Conservation (phyloP, 2,329 filamentous ascomycete genomes). For the Fusarium irregulare region DNA sequence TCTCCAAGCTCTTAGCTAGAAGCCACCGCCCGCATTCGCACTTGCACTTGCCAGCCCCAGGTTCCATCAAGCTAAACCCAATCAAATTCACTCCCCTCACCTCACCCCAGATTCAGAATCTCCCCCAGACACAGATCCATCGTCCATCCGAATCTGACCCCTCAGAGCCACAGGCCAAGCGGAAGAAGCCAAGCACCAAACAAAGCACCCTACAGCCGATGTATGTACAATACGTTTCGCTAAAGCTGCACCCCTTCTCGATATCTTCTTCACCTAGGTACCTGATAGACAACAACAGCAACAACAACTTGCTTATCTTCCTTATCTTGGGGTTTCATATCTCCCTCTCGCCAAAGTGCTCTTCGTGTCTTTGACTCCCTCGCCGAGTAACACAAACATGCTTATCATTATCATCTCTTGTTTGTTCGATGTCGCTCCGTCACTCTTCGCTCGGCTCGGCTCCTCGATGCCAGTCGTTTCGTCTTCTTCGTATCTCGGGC, state of each 20-base stretch:
- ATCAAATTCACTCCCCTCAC: constrained; percentile 12
- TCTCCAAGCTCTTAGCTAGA: constrained; percentile 9
- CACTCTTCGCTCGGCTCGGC: not conserved
- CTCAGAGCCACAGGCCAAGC: not conserved
- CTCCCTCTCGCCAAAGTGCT: constrained; percentile 1
- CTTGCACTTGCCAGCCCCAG: not conserved
- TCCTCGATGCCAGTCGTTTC: constrained; percentile 15
- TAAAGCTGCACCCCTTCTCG: constrained; percentile 23
- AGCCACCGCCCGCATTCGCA: constrained; percentile 23
- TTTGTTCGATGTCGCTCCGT: not conserved
- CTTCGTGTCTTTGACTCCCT: constrained; percentile 29
- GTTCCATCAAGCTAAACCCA: constrained; percentile 7
- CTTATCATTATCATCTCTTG: constrained; percentile 23
- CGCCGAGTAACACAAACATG: constrained; percentile 20
- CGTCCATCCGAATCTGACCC: not conserved
- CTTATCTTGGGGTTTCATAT: constrained; percentile 29
- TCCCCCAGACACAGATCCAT: constrained; percentile 26
- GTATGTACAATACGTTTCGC: constrained; percentile 13
- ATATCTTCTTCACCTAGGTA: not conserved
- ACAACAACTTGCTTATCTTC: constrained; percentile 28
- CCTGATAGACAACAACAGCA: constrained; percentile 9
- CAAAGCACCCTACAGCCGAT: not conserved
- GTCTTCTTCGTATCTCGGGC: constrained; percentile 36
- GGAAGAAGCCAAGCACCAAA: not conserved
- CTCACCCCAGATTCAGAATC: constrained; percentile 31